Conservation (phyloP, 1,284 basidiomycete genomes). For the Mycosarcoma maydis region DNA sequence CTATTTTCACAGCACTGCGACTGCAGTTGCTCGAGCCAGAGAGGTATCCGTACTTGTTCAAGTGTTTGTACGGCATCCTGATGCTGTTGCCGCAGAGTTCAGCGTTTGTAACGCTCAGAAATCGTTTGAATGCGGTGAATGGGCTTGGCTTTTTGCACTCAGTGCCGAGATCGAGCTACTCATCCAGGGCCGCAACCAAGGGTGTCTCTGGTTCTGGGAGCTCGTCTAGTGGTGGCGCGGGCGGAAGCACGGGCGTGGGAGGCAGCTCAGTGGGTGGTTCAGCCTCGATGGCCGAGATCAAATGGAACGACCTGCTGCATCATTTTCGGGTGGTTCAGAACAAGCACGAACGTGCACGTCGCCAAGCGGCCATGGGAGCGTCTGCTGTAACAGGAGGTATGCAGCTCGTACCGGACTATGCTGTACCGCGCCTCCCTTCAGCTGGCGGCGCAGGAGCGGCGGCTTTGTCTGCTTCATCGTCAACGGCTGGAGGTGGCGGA, state of each 20-base stretch:
- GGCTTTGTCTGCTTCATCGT: constrained; percentile 7
- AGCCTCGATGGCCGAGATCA: constrained; percentile 48
- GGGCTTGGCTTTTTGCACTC: constrained; percentile 91
- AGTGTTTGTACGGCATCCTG: constrained; percentile 94
- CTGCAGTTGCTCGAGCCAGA: constrained; percentile 97
- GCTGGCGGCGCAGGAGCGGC: background rate
- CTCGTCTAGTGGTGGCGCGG: constrained; percentile 6
- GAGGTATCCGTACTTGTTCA: constrained; percentile 93
- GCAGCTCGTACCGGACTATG: constrained; percentile 23
- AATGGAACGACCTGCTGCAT: constrained; percentile 61
- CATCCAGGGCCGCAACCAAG: constrained; percentile 6
- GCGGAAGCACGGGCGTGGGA: constrained; percentile 3
- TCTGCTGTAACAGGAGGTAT: constrained; percentile 4
- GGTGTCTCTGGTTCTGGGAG: background rate
- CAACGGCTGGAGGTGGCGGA: constrained; percentile 8
- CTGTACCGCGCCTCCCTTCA: constrained; percentile 18
- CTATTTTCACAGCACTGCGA: constrained; percentile 97
- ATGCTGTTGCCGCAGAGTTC: constrained; percentile 98
- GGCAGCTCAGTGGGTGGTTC: constrained; percentile 5
- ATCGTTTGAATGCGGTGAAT: constrained; percentile 92
- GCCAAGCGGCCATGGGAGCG: constrained; percentile 22
- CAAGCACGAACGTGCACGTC: constrained; percentile 59
- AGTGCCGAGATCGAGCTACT: constrained; percentile 72
- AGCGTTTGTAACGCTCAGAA: constrained; percentile 93
- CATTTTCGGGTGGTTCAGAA: constrained; percentile 62